A percentile compares a stretch with the other conserved stretches of the same genome.
These are phyloP conservation scores for Acanthamoeba quina DNA, from an alignment of 208 protist genomes.

Conservation along the genomic window DNA sequence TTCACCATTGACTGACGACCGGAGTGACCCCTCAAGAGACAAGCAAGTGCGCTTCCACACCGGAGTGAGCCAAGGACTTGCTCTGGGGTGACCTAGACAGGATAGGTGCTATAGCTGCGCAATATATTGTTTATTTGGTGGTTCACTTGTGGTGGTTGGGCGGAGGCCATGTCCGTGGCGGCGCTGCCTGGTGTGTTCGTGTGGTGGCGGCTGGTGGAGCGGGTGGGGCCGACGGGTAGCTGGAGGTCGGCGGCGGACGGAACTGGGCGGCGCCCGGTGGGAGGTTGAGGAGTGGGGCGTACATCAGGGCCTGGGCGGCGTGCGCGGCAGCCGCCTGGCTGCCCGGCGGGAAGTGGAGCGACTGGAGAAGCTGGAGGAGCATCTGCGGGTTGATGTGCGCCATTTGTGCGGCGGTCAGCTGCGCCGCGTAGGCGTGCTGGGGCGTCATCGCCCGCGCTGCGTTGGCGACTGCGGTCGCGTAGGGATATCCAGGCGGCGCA, in stretches of 20 bases:
- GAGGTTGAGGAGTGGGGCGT: neutral
- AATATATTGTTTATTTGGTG: no score
- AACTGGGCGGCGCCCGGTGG: neutral
- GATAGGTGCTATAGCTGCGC: no score
- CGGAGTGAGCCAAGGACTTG: no score
- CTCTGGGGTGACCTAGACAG: no score
- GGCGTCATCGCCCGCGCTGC: neutral
- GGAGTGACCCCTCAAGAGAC: no score
- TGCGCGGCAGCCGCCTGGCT: neutral
- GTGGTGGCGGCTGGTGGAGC: neutral
- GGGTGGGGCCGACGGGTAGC: neutral
- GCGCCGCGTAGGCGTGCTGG: slow-evolving; percentile 24
- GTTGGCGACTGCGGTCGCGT: no score
- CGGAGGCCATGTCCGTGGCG: neutral
- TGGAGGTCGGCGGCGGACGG: neutral
- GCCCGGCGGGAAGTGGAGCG: neutral
- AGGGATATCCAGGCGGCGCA: no score
- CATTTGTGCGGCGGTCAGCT: neutral
- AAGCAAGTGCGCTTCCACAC: no score
- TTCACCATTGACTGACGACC: no score
- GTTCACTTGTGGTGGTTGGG: neutral
- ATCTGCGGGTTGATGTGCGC: slow-evolving; percentile 3
- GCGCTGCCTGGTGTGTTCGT: no score
- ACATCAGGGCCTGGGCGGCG: neutral
- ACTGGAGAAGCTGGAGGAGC: neutral